Base-by-base conservation (phyloP, 768 basidiomycete species). In the Trichaptum fuscoviolaceum region DNA sequence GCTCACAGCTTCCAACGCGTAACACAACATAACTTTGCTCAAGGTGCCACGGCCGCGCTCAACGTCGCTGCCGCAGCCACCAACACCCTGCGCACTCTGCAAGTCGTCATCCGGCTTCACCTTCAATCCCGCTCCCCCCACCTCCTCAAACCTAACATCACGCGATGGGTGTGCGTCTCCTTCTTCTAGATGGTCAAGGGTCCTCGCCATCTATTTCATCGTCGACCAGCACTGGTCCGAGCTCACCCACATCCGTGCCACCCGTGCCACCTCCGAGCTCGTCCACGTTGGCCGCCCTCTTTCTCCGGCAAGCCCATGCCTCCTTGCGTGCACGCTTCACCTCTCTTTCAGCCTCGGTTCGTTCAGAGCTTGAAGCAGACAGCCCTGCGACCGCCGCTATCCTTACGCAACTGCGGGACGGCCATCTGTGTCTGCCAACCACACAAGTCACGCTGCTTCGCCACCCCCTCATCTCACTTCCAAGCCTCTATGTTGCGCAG, bases 401-500 rank as follows among this genome's bases (percentile, higher is more conserved):
- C 20, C 42, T 52, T 20, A 20, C 42, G 15, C 42, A 52, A 12
- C 3, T 20, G 42, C 42, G 42, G 5, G 42, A 52, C 2, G 42
- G 42, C 42, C 42, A 52, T 52, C 42, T 52, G 42, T 52, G 20
- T 52, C 20, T 52, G 42, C 42, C 42, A 52, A 52, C 42, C 15
- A 52, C 42, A 52, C 42, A 52, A 2, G 42, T 20, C 20, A 52
- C 42, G 42, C 42, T 61, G 4, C 59, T 61, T 24, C 30, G 24
- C 25, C 24, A 61, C 17, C 59, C 59, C 5, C 15, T 61, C 17
- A 61, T 61, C 15, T 25, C 59, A 34, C 24, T 61, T 17, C 59
- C 59, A 61, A 61, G 30, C 15, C 59, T 61, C 59, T 61, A 61
- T 17, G 59, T 61, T 17, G 25, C 30, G 25, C 59, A 61, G 30